Base-by-base conservation (phyloP, 805 yeast genomes). In the Scheffersomyces lignosus region DNA sequence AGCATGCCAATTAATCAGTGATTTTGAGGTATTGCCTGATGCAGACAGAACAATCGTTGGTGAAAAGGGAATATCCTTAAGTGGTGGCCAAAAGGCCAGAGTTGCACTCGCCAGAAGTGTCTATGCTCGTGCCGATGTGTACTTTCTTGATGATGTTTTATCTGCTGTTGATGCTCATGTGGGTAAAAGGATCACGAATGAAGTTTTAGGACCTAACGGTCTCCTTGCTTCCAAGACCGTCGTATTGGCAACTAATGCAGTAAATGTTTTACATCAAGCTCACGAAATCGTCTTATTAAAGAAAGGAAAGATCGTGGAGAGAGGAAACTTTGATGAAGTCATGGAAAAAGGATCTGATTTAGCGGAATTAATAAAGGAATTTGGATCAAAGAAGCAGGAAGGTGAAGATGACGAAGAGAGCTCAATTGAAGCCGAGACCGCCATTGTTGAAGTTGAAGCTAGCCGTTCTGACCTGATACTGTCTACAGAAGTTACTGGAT, bases 81-180 rank as follows among this genome's bases (percentile, higher is more conserved):
- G 80, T 6, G 83, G 83, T 25, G 83, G 85, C 6, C 85, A 79
- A 51, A 79, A 77, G 51, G 83, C 83, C 0, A 58, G 89, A 54
- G 60, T 82, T 18, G 72, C 81, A 10, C 60, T 82, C 29, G 88
- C 88, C 0, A 71, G 89, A 49, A 86, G 87, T 0, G 82, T 82
- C 4, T 82, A 82, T 51, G 61, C 85, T 0, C 62, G 80, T 36
- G 70, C 75, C 2, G 85, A 81, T 56, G 64, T 81, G 5, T 74
- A 76, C 40, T 52, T 82, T 27, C 47, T 82, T 36, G 89, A 82
- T 60, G 89, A 82, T 52, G 70, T 82, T 17, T 62, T 82, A 38
- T 75, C 83, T 45, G 88, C 88, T 2, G 89, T 82, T 14, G 89
- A 82, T 62, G 79, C 85, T 2, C 81, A 81, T 52, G 89, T 82